A percentile compares a stretch with the other conserved stretches of the same genome.
These are phyloP conservation scores for Triangularia setosa DNA, from an alignment of 2,329 filamentous ascomycete genomes.

Conservation along the genomic window DNA sequence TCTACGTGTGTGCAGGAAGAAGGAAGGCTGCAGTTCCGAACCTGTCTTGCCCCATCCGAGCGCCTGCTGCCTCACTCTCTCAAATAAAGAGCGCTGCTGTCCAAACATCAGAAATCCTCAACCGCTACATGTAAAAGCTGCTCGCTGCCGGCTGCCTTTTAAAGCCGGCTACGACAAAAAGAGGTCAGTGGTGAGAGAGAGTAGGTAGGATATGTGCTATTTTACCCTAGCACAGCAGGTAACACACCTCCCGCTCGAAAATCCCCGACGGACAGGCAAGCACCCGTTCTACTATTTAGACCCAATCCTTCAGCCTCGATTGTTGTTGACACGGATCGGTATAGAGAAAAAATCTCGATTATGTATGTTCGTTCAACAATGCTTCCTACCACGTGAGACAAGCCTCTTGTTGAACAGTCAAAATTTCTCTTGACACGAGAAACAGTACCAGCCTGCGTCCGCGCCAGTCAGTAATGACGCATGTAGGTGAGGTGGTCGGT, in stretches of 20 bases:
- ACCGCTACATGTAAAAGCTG: neutral
- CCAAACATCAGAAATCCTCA: neutral
- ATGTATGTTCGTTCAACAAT: neutral
- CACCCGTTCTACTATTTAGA: neutral
- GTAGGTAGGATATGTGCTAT: neutral
- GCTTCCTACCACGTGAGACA: neutral
- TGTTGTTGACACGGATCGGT: neutral
- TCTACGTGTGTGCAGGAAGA: neutral
- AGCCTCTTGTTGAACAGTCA: neutral
- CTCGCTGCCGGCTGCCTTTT: neutral
- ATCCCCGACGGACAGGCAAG: neutral
- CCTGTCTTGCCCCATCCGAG: neutral
- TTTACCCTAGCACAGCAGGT: neutral
- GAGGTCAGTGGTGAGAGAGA: no score
- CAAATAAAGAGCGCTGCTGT: neutral
- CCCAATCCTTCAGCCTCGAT: neutral
- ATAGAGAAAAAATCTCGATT: neutral
- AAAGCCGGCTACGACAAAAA: neutral
- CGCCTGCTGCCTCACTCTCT: neutral
- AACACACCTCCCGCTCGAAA: neutral
- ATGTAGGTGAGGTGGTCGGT: neutral
- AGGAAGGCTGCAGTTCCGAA: neutral
- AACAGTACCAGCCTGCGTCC: no score
- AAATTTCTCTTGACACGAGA: neutral
- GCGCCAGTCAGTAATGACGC: neutral